A percentile compares a stretch with the other conserved stretches of the same genome.
Conservation (phyloP, 345 rosid genomes). For the Citrus maxima region DNA sequence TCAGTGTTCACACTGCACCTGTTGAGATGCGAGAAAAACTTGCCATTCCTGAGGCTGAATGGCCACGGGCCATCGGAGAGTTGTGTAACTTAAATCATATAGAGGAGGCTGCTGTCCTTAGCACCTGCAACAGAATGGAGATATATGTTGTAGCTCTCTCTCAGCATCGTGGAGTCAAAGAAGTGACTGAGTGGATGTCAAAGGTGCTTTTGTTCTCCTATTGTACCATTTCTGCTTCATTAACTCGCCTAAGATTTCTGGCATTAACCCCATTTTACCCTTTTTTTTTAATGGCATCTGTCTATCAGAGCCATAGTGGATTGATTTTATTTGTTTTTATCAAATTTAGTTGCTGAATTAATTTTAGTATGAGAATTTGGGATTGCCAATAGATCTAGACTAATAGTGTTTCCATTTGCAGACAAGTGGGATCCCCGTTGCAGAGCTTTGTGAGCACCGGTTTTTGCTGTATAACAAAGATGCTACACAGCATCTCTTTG, state of each 20-base stretch:
- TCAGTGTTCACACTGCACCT: slow-evolving; percentile 69
- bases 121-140: slow-evolving; percentile 85
- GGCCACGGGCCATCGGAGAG: slow-evolving; percentile 82
- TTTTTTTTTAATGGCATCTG: not conserved
- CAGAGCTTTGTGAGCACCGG: slow-evolving; percentile 70
- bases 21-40: slow-evolving; percentile 86
- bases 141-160: slow-evolving; percentile 70
- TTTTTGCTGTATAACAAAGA: slow-evolving; percentile 84
- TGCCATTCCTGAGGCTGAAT: slow-evolving; percentile 80
- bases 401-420: slow-evolving; percentile 32
- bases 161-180: slow-evolving; percentile 78
- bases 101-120: slow-evolving; percentile 79
- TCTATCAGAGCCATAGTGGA: not conserved
- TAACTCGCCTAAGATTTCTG: not conserved
- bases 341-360: not conserved
- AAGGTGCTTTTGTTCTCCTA: slow-evolving; percentile 49
- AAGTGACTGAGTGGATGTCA: slow-evolving; percentile 89
- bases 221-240: not conserved
- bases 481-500: slow-evolving; percentile 80
- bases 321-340: not conserved
- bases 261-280: not conserved
- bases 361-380: not conserved
- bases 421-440: slow-evolving; percentile 74
- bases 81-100: slow-evolving; percentile 86
- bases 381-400: not conserved